A percentile compares a stretch with the other conserved stretches of the same genome.
Evolutionary conservation across 495 filamentous ascomycete genomes (phyloP).

Genomic region (Podospora australis): DNA sequence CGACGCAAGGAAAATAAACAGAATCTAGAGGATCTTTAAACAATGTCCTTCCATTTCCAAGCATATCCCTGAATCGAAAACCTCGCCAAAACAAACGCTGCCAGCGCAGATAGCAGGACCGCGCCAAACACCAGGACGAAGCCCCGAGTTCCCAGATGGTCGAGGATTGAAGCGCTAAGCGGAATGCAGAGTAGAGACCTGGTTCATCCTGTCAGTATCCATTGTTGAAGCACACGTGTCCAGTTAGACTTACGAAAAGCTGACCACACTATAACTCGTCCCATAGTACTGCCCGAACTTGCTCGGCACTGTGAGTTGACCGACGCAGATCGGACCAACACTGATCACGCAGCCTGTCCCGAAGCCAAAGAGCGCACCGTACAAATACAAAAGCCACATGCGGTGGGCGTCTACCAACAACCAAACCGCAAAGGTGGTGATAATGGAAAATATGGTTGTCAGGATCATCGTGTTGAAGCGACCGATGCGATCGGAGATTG

Average conservation of each 20-base stretch:
- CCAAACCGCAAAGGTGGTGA: conserved; percentile 9
- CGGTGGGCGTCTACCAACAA: conserved; percentile 5
- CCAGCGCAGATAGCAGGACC: conserved; percentile 1
- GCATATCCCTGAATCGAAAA: conserved; percentile 6
- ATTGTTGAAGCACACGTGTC: not conserved
- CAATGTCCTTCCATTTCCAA: conserved; percentile 7
- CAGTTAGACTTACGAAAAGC: conserved; percentile 8
- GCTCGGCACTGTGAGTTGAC: conserved; percentile 7
- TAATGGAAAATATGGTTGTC: conserved; percentile 6
- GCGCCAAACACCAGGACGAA: conserved; percentile 10
- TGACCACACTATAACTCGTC: conserved; percentile 12
- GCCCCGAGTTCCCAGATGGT: conserved; percentile 1
- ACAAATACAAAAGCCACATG: conserved; percentile 8
- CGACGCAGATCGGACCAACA: conserved; percentile 8
- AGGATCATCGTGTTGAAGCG: conserved; percentile 13
- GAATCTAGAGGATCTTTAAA: no score
- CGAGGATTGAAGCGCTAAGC: conserved; percentile 9
- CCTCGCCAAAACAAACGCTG: conserved; percentile 7
- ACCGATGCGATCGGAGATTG: conserved; percentile 7
- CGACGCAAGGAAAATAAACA: no score
- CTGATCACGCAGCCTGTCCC: conserved; percentile 10
- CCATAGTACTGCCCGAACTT: conserved; percentile 13
- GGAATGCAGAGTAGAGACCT: conserved; percentile 9
- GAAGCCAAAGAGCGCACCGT: conserved; percentile 9
- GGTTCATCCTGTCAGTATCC: not conserved